Evolutionary conservation across 441 rosid species (phyloP).

Genomic region (Corymbia citriodora): DNA sequence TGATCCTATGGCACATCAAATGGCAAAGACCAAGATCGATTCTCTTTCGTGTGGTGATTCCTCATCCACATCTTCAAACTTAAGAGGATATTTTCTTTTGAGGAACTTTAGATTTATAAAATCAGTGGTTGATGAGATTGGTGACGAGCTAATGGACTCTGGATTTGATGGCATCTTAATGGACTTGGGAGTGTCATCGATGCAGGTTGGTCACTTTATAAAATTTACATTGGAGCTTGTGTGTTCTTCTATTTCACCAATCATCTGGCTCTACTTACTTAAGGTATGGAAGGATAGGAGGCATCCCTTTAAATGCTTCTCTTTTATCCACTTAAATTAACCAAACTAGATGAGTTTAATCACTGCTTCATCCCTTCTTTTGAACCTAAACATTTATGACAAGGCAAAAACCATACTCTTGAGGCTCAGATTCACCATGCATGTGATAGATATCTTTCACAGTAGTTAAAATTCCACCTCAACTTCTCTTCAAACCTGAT

Average conservation of each 20-base stretch:
- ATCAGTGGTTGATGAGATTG: conserved; percentile 39
- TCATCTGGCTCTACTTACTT: not conserved
- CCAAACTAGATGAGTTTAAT: not conserved
- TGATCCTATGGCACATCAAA: conserved; percentile 72
- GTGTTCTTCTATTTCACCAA: not conserved
- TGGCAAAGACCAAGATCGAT: conserved; percentile 44
- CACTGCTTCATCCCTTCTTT: not conserved
- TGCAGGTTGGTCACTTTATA: conserved; percentile 55
- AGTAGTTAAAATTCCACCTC: not conserved
- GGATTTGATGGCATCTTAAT: conserved; percentile 86
- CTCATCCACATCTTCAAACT: conserved; percentile 4
- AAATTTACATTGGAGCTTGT: not conserved
- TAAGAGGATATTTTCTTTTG: conserved; percentile 41
- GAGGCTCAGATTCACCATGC: not conserved
- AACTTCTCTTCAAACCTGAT: not conserved
- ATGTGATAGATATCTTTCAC: not conserved
- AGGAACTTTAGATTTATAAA: conserved; percentile 62
- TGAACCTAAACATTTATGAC: not conserved
- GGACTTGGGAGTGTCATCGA: conserved; percentile 98
- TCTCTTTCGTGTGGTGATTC: conserved; percentile 29
- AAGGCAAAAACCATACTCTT: not conserved
- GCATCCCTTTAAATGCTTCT: not conserved
- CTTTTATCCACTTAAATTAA: not conserved
- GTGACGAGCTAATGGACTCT: conserved; percentile 27
- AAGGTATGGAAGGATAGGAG: not conserved